phyloP scores from a whole-genome alignment of 192 early-diverging fungal species.

The Podila minutissima region DNA sequence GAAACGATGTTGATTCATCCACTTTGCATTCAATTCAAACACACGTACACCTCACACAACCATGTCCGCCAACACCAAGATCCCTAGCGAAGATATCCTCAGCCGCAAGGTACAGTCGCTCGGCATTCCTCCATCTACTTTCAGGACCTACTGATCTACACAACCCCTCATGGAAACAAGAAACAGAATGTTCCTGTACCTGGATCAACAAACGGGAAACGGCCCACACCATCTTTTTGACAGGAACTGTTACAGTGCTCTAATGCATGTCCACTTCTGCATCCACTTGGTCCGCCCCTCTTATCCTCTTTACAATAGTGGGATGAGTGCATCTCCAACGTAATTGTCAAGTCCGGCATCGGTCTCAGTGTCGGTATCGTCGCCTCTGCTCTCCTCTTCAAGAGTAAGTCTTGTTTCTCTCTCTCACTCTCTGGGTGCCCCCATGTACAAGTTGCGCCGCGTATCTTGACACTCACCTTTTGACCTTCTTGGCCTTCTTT shows the following conservation, averaged over 20 bases:
- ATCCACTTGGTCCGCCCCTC: not conserved
- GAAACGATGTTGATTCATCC: no score
- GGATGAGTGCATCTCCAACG: constrained; percentile 86
- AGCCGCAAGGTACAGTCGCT: constrained; percentile 31
- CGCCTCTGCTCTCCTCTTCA: constrained; percentile 87
- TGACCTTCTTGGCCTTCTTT: constrained; percentile 8
- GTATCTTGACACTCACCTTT: not conserved
- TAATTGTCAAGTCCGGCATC: constrained; percentile 82
- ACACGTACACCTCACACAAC: not conserved
- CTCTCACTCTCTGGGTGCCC: not conserved
- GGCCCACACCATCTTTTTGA: no score
- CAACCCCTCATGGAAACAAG: not conserved
- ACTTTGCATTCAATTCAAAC: not conserved
- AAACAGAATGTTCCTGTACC: no score
- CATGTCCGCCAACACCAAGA: constrained; percentile 23
- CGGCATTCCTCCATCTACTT: not conserved
- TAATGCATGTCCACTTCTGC: not conserved
- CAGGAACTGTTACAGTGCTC: no score
- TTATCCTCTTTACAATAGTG: constrained; percentile 62
- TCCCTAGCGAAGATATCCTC: constrained; percentile 63
- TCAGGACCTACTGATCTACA: not conserved
- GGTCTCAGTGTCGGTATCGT: constrained; percentile 88
- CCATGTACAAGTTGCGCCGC: not conserved
- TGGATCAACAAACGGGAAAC: no score
- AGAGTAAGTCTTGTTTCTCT: constrained; percentile 65